Base-by-base conservation (phyloP, 495 filamentous ascomycete species). In the Cercophora scortea region DNA sequence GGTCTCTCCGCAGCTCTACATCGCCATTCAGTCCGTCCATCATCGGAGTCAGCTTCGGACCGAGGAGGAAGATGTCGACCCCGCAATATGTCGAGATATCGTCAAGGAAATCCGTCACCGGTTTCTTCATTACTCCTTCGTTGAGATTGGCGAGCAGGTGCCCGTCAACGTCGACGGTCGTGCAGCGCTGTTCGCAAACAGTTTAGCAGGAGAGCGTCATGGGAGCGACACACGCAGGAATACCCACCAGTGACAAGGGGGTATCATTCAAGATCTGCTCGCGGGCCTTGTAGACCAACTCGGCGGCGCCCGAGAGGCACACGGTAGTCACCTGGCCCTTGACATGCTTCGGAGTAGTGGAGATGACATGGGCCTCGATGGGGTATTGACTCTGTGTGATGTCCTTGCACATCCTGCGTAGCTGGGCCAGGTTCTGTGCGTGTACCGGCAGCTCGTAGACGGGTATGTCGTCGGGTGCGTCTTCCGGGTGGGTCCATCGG, bases 31-130 rank as follows among this genome's bases (percentile, higher is more conserved):
- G 71, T 25, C 72, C 73, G 43, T 85, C 85, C 46, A 84, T 82
- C 49, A 86, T 86, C 8, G 76, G 77, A 13, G 76, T 75, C 43
- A 82, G 78, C 70, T 89, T 94, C 18, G 88, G 91, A 47, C 85
- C 89, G 52, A 97, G 77, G 15, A 98, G 73, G 69, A 98, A 98
- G 58, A 98, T 93, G 66, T 97, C 94, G 51, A 94, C 90, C 25
- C 91, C 93, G 54, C 90, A 95, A 64, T 85, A 90, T 43, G 72
- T 77, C 17, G 93, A 86, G 63, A 93, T 79, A 36, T 82, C 81
- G 62, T 96, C 87, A 54, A 97, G 76, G 61, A 92, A 88, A 25
- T 87, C 82, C n/a, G 90, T 76, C 17, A 96, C 85, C 9, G 70
- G 65, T 57, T 74, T 71, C 56, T 81, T 82, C 5, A 78, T 59